These are phyloP conservation scores for Chenopodium album DNA, from an alignment of 148 eudicot species.

Conservation along the genomic window DNA sequence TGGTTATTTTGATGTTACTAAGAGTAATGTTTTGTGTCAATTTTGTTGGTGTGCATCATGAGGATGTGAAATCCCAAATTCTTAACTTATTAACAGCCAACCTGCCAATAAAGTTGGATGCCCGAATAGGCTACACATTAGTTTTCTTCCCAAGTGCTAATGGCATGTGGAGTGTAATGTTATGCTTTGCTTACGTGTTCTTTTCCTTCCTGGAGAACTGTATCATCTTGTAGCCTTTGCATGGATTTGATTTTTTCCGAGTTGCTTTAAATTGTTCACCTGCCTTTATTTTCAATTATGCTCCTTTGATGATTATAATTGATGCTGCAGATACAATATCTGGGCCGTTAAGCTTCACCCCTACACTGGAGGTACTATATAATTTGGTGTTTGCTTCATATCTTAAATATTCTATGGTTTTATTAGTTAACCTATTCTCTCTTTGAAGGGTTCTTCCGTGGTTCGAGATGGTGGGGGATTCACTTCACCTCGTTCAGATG, in stretches of 20 bases:
- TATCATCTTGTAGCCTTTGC: too few relatives aligned
- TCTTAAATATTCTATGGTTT: constrained; percentile 7
- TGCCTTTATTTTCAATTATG: too few relatives aligned
- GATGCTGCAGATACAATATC: constrained; percentile 42
- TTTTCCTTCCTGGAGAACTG: too few relatives aligned
- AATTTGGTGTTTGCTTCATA: constrained; percentile 19
- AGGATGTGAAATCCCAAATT: background rate
- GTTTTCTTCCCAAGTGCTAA: too few relatives aligned
- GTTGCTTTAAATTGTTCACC: too few relatives aligned
- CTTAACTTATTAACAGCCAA: background rate
- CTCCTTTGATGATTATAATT: constrained; percentile 5
- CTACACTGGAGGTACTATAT: constrained; percentile 66
- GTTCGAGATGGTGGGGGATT: constrained; percentile 57
- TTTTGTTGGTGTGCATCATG: background rate
- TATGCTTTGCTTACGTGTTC: too few relatives aligned
- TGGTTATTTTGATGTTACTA: background rate
- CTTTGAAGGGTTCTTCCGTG: constrained; percentile 59
- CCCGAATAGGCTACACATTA: background rate
- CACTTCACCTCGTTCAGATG: constrained; percentile 76
- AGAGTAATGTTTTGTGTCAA: background rate
- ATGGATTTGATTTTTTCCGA: too few relatives aligned
- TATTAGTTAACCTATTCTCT: constrained; percentile 10
- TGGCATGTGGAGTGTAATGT: too few relatives aligned
- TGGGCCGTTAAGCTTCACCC: constrained; percentile 70
- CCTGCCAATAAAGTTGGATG: background rate